phyloP scores from a whole-genome alignment of 2,329 filamentous ascomycete genomes.

The Ilyonectria mors-panacis region DNA sequence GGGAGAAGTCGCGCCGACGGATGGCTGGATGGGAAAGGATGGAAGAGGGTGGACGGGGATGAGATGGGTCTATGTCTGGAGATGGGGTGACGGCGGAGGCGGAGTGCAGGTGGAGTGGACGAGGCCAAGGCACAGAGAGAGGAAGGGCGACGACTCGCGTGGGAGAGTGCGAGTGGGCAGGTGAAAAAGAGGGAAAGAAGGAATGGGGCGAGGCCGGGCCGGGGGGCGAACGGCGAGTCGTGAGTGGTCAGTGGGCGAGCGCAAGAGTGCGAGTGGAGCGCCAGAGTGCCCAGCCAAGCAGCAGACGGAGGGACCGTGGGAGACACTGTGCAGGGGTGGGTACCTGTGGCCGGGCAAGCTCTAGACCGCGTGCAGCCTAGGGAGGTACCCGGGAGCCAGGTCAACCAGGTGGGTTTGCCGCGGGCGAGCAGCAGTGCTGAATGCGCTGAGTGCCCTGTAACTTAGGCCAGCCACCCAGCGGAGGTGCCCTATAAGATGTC shows the following conservation, averaged over 20 bases:
- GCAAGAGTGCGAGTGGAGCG: constrained; percentile 28
- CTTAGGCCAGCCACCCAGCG: not conserved
- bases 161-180: constrained; percentile 24
- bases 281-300: constrained; percentile 28
- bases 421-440: not conserved
- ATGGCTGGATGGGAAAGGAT: constrained; percentile 33
- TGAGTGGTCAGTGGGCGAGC: constrained; percentile 36
- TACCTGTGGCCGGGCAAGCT: constrained; percentile 34
- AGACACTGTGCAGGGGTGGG: constrained; percentile 46
- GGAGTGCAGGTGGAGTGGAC: constrained; percentile 36
- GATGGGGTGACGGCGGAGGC: constrained; percentile 41
- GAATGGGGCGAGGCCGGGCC: constrained; percentile 26
- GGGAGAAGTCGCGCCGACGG: constrained; percentile 26
- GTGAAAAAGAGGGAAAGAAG: constrained; percentile 23
- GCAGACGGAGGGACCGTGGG: constrained; percentile 36
- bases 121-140: constrained; percentile 24
- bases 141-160: constrained; percentile 17
- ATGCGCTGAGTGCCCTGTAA: not conserved
- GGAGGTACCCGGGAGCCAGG: not conserved
- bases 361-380: constrained; percentile 4
- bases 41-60: constrained; percentile 27
- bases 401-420: not conserved
- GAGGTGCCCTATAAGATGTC: not conserved
- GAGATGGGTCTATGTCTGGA: constrained; percentile 35
- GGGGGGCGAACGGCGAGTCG: constrained; percentile 20